phyloP scores from a whole-genome alignment of 352 stramenopile species.

The Detonula confervacea region DNA sequence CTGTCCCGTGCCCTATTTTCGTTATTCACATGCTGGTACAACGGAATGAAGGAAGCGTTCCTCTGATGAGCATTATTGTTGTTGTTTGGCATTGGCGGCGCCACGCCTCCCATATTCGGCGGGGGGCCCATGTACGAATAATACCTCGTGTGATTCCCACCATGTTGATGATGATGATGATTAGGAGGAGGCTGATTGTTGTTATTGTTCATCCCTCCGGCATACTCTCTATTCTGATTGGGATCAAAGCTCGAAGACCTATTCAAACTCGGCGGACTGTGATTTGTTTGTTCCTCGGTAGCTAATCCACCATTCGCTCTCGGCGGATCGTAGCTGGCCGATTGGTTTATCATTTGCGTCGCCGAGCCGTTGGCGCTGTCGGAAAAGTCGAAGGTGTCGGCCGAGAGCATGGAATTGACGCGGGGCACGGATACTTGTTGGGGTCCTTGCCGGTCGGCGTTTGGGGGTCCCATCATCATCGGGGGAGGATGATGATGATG shows the following conservation, averaged over 20 bases:
- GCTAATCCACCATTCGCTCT: constrained; percentile 4
- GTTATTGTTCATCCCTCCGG: too few species aligned
- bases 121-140: too few species aligned
- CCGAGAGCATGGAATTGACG: background rate
- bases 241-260: background rate
- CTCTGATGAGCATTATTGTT: background rate
- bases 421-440: constrained; percentile 1
- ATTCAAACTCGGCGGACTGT: too few species aligned
- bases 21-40: background rate
- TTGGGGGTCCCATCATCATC: too few species aligned
- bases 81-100: background rate
- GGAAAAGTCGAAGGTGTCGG: constrained; percentile 15
- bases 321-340: background rate
- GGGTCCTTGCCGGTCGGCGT: background rate
- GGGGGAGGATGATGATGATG: too few species aligned
- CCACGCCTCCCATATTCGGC: background rate
- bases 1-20: too few species aligned
- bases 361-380: constrained; percentile 4
- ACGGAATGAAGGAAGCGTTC: background rate
- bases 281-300: background rate
- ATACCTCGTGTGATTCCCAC: too few species aligned
- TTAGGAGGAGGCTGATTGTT: too few species aligned
- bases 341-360: background rate
- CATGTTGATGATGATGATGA: too few species aligned
- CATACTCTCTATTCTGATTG: background rate